These are phyloP conservation scores for Pseudogymnoascus sp. DNA, from an alignment of 2,329 filamentous ascomycete species.

Conservation along the genomic window DNA sequence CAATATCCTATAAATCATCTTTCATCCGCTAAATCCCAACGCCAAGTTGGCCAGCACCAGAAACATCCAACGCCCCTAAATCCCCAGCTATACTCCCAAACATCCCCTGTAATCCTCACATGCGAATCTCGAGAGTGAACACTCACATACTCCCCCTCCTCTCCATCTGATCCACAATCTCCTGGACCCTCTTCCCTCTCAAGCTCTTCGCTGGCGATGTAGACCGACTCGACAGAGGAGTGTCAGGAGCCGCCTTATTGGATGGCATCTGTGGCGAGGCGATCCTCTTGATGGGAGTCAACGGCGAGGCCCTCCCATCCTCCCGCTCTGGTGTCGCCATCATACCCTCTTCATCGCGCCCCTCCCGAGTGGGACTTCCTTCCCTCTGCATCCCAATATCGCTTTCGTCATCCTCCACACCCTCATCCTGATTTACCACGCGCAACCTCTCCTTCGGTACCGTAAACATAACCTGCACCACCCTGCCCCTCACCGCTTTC, in stretches of 20 bases:
- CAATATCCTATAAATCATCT: neutral
- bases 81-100: neutral
- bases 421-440: constrained; percentile 71
- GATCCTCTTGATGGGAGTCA: neutral
- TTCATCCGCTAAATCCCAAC: neutral
- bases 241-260: neutral
- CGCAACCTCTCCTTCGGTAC: constrained; percentile 77
- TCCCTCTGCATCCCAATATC: constrained; percentile 27
- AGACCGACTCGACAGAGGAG: constrained; percentile 1
- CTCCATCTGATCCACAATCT: constrained; percentile 6
- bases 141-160: neutral
- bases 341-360: neutral
- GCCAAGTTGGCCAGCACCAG: neutral
- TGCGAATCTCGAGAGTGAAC: too few species aligned
- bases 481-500: constrained; percentile 57
- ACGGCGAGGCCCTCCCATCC: neutral
- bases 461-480: constrained; percentile 85
- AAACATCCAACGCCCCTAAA: neutral
- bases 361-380: constrained; percentile 17
- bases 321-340: neutral
- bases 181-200: neutral
- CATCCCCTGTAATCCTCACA: neutral
- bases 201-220: neutral
- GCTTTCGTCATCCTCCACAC: constrained; percentile 35
- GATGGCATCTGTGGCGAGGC: neutral